phyloP scores from a whole-genome alignment of 306 rosid species.

The apple (Malus domestica) region DNA sequence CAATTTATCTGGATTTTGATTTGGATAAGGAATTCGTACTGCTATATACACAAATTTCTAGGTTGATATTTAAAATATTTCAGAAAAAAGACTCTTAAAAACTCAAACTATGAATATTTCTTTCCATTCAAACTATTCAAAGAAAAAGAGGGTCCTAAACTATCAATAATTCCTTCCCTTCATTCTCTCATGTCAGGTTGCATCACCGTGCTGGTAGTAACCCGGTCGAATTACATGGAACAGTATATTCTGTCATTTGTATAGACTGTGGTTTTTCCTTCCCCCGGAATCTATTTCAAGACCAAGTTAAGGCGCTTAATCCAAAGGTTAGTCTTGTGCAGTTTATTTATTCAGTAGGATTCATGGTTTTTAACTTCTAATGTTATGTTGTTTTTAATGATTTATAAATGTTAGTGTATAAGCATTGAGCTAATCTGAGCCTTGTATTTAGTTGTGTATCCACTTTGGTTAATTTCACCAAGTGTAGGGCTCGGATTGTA shows the following conservation, averaged over 20 bases:
- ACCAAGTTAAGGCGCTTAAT: constrained; percentile 75
- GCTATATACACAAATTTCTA: neutral
- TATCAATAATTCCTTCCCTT: neutral
- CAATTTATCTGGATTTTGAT: neutral
- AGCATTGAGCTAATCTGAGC: too few species aligned
- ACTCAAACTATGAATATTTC: neutral
- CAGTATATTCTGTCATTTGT: constrained; percentile 79
- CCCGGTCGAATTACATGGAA: constrained; percentile 93
- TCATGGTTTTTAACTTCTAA: neutral
- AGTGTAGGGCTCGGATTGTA: too few species aligned
- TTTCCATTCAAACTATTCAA: neutral
- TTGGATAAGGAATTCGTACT: neutral
- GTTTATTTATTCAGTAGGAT: neutral
- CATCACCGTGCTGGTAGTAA: constrained; percentile 95
- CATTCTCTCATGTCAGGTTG: constrained; percentile 46
- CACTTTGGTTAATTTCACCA: too few species aligned
- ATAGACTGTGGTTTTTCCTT: constrained; percentile 65
- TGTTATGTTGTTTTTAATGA: neutral
- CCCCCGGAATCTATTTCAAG: constrained; percentile 66
- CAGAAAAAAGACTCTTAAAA: neutral
- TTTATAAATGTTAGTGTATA: neutral
- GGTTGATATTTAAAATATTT: neutral
- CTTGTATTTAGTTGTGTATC: too few species aligned
- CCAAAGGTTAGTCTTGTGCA: constrained; percentile 56
- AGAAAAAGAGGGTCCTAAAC: neutral